These are phyloP conservation scores for Kodamaea hsintzibuensis DNA, from an alignment of 805 yeast species.

Conservation along the genomic window DNA sequence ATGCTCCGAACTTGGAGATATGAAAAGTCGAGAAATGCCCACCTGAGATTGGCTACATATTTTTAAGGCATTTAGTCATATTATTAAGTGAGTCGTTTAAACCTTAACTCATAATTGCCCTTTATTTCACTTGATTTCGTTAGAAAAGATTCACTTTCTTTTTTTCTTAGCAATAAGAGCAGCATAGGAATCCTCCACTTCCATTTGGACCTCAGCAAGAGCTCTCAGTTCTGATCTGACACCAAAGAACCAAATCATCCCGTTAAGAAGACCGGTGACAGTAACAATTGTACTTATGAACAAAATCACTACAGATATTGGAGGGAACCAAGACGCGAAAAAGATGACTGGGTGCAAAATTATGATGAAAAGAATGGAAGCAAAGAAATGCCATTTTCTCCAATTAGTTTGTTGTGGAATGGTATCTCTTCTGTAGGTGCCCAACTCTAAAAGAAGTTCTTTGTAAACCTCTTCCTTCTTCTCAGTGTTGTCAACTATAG, in stretches of 20 bases:
- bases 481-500: constrained; percentile 1
- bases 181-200: constrained; percentile 46
- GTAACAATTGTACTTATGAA: constrained; percentile 55
- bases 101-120: not conserved
- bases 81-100: no score
- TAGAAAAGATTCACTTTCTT: not conserved
- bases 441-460: constrained; percentile 29
- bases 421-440: constrained; percentile 48
- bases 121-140: not conserved
- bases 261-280: constrained; percentile 70
- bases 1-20: no score
- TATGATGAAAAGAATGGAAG: constrained; percentile 46
- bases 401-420: constrained; percentile 62
- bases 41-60: no score
- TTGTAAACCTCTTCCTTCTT: constrained; percentile 38
- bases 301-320: constrained; percentile 55
- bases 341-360: constrained; percentile 56
- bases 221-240: constrained; percentile 82
- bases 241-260: constrained; percentile 74
- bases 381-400: constrained; percentile 64
- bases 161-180: not conserved
- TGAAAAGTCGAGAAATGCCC: no score
- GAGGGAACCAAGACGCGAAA: constrained; percentile 56
- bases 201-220: constrained; percentile 68
- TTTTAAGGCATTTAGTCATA: no score